Base-by-base conservation (phyloP, 805 yeast species). In the Helenozyma rhizophorensis region DNA sequence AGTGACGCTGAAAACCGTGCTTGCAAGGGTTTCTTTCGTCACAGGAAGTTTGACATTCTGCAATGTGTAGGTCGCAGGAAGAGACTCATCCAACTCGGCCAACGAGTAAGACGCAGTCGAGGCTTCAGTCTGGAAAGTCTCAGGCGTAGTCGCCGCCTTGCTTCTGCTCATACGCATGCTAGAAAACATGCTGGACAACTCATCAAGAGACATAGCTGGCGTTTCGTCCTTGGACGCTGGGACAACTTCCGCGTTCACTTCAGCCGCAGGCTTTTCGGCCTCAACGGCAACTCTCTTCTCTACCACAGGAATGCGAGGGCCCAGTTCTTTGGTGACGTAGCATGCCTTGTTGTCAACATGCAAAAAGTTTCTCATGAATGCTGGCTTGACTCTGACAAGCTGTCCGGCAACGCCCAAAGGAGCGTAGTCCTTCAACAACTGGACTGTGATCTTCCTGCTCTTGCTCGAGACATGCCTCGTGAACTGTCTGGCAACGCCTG, bases 331-430 rank as follows among this genome's bases (percentile, higher is more conserved):
- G 26, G 58, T 53, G 14, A 86, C 68, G 50, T 86, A 88, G 13
- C 76, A 72, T 3, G 96, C 96, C 27, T 86, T 83, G 48, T 84
- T 80, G 39, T 65, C 49, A 26, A 76, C 74, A 48, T 86, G 86
- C 36, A 88, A 70, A 47, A 63, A 74, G 60, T 84, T 85, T 52
- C 90, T 76, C 96, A 88, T 88, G 41, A 75, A 67, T 14, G 87
- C 83, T 19, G 95, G 88, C 41, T 76, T 71, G 13, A 88, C 96
- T 22, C 72, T 65, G 18, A 82, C 69, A 27, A 88, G 70, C 61
- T 88, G 82, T 22, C 96, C 96, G 39, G 62, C 65, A 14, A 62
- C 62, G 14, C 95, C 94, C 35, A 80, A 58, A 10, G 70, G 71
- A 19, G 78, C 74, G 51, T 76, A 71, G 49, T 84, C 84, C 48